Evolutionary conservation across 495 filamentous ascomycete genomes (phyloP).

Genomic region (Penicillium riverlandense): DNA sequence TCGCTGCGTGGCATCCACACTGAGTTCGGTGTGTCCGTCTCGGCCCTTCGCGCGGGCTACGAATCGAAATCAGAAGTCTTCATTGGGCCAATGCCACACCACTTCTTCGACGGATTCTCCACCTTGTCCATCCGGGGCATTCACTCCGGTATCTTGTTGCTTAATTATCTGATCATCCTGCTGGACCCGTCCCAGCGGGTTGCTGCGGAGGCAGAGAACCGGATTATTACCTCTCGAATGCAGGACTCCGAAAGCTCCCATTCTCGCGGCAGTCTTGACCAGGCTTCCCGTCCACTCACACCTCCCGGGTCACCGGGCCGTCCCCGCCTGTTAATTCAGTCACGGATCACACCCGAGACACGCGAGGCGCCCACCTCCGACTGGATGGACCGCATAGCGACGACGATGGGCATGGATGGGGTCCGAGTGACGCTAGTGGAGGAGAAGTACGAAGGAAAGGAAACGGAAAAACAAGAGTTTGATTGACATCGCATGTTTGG

Average conservation of each 20-base stretch:
- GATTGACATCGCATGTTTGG: conserved; percentile 2
- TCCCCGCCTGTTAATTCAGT: conserved; percentile 11
- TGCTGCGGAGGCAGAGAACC: conserved; percentile 11
- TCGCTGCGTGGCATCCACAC: conserved; percentile 19
- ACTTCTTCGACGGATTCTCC: conserved; percentile 22
- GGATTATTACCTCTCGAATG: conserved; percentile 4
- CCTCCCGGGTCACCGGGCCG: conserved; percentile 11
- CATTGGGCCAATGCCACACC: conserved; percentile 19
- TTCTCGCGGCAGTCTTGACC: not conserved
- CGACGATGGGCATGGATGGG: conserved; percentile 22
- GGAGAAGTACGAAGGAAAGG: not conserved
- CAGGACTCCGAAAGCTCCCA: not conserved
- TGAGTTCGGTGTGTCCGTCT: conserved; percentile 19
- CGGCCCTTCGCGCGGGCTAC: conserved; percentile 16
- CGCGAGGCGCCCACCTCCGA: conserved; percentile 15
- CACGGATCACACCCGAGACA: conserved; percentile 13
- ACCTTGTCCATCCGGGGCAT: conserved; percentile 17
- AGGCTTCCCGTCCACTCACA: not conserved
- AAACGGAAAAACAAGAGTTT: not conserved
- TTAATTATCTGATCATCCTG: conserved; percentile 18
- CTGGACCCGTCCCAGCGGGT: conserved; percentile 16
- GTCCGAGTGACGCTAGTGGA: conserved; percentile 13
- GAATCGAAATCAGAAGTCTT: conserved; percentile 7
- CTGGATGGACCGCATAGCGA: conserved; percentile 23
- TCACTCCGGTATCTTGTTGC: conserved; percentile 15